These are phyloP conservation scores for Candida fluviatilis DNA, from an alignment of 805 yeast species.

Conservation along the genomic window DNA sequence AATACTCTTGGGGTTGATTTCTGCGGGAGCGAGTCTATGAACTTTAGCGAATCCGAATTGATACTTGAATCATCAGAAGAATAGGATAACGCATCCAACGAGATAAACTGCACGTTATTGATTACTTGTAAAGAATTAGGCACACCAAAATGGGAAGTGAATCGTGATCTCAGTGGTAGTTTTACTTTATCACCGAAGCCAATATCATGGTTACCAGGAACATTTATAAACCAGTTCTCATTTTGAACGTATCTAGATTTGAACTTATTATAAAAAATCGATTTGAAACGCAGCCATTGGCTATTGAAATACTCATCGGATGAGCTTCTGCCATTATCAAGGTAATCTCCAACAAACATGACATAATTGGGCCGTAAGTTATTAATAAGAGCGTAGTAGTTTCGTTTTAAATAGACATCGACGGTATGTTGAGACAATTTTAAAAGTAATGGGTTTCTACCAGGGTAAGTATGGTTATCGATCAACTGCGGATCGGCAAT, in stretches of 20 bases:
- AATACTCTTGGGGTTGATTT: conserved; percentile 55
- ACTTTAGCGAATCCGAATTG: conserved; percentile 47
- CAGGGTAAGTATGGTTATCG: conserved; percentile 42
- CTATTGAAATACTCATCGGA: conserved; percentile 24
- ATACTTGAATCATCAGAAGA: conserved; percentile 48
- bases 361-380: conserved; percentile 33
- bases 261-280: conserved; percentile 22
- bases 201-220: conserved; percentile 94
- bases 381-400: conserved; percentile 29
- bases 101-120: conserved; percentile 27
- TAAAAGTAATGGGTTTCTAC: conserved; percentile 27
- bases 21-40: conserved; percentile 36
- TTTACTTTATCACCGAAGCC: conserved; percentile 78
- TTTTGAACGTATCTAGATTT: conserved; percentile 16
- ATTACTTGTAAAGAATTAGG: conserved; percentile 23
- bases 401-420: conserved; percentile 34
- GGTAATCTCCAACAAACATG: conserved; percentile 39
- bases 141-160: conserved; percentile 26
- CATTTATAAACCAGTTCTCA: conserved; percentile 25
- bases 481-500: conserved; percentile 44
- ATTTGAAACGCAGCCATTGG: conserved; percentile 28
- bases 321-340: conserved; percentile 39
- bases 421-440: conserved; percentile 38
- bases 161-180: conserved; percentile 29
- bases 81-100: conserved; percentile 78